A percentile compares a stretch with the other conserved stretches of the same genome.
phyloP scores from a whole-genome alignment of 2,329 filamentous ascomycete genomes.

The Fusarium lateritium region DNA sequence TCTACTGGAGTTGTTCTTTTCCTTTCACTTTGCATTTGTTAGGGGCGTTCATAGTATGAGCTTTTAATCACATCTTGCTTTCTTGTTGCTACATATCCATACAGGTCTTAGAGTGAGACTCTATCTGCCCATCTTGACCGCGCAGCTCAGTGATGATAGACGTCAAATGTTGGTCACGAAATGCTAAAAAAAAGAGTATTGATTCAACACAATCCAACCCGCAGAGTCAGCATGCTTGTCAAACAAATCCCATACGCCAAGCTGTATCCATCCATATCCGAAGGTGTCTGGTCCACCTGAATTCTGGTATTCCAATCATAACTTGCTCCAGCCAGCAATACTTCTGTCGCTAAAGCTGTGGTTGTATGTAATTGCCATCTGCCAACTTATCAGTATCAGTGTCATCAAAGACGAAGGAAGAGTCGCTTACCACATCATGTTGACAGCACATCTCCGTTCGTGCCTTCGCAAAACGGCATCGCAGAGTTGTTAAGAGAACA shows the following conservation, averaged over 20 bases:
- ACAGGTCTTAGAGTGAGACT: neutral
- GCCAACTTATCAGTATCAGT: slow-evolving; percentile 5
- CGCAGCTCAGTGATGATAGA: neutral
- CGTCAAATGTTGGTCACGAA: neutral
- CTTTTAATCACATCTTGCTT: slow-evolving; percentile 50
- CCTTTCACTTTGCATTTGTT: slow-evolving; percentile 45
- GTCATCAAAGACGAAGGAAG: neutral
- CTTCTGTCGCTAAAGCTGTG: neutral
- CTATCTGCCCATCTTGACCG: neutral
- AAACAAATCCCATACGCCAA: slow-evolving; percentile 42
- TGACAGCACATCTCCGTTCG: slow-evolving; percentile 3
- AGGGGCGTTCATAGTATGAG: slow-evolving; percentile 51
- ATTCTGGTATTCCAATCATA: slow-evolving; percentile 18
- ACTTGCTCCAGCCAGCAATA: neutral
- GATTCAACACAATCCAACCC: neutral
- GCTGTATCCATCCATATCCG: slow-evolving; percentile 16
- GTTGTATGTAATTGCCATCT: slow-evolving; percentile 8
- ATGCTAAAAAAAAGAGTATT: neutral
- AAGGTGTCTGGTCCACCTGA: slow-evolving; percentile 46
- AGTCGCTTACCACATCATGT: slow-evolving; percentile 2
- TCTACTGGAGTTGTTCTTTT: slow-evolving; percentile 43
- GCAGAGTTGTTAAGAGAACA: neutral
- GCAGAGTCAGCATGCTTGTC: slow-evolving; percentile 2
- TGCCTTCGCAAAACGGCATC: slow-evolving; percentile 1
- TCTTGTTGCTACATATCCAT: neutral